Conservation (phyloP, 2,329 filamentous ascomycete species). For the Blumeria hordei region DNA sequence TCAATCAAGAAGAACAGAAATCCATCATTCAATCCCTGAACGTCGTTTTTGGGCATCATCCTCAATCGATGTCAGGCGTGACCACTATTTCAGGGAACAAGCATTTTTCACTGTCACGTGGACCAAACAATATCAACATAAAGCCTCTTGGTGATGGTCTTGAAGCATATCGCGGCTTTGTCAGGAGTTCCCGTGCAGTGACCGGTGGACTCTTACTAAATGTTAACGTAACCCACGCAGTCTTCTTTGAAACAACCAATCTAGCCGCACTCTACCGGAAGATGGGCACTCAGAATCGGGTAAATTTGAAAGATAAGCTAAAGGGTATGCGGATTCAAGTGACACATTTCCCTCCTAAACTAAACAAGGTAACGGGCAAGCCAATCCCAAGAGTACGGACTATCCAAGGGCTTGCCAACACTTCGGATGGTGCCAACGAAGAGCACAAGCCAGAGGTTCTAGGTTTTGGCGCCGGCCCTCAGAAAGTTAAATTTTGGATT, state of each 20-base stretch:
- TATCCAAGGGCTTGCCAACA: constrained; percentile 21
- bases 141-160: constrained; percentile 24
- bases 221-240: constrained; percentile 33
- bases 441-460: constrained; percentile 16
- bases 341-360: constrained; percentile 17
- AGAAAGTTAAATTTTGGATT: constrained; percentile 29
- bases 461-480: constrained; percentile 22
- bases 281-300: constrained; percentile 10
- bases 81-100: constrained; percentile 27
- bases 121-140: constrained; percentile 8
- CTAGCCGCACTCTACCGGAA: constrained; percentile 17
- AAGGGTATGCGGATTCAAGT: constrained; percentile 18
- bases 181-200: constrained; percentile 32
- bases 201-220: constrained; percentile 34
- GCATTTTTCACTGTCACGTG: constrained; percentile 21
- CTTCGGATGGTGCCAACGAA: constrained; percentile 15
- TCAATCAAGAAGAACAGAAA: constrained; percentile 14
- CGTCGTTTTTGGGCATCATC: constrained; percentile 28
- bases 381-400: constrained; percentile 19
- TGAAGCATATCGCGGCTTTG: constrained; percentile 34
- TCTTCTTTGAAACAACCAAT: constrained; percentile 27
- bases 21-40: constrained; percentile 31
- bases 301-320: constrained; percentile 11
- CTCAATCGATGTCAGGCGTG: constrained; percentile 15
- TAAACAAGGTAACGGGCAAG: constrained; percentile 14